phyloP scores from a whole-genome alignment of 202 grass and related monocot genomes.

The Setaria italica region DNA sequence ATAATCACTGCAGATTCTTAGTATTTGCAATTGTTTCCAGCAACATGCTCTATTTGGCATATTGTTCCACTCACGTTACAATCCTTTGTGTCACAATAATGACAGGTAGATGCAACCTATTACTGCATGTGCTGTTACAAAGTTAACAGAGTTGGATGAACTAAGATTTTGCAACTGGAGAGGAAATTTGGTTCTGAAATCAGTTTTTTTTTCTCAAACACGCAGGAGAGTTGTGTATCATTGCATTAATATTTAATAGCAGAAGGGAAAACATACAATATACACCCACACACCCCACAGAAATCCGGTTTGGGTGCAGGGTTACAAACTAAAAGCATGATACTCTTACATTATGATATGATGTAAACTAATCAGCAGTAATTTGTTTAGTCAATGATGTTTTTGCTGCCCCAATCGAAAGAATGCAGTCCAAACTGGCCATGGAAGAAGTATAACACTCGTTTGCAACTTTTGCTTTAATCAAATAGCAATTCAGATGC shows the following conservation, averaged over 20 bases:
- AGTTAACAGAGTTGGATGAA: constrained; percentile 38
- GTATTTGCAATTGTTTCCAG: constrained; percentile 2
- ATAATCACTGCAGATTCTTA: constrained; percentile 7
- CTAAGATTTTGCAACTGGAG: constrained; percentile 12
- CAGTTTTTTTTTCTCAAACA: background rate
- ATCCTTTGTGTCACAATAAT: constrained; percentile 28
- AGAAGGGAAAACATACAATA: background rate
- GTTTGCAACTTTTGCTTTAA: constrained; percentile 9
- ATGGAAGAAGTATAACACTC: background rate
- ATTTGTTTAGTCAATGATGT: constrained; percentile 21
- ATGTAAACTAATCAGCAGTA: constrained; percentile 1
- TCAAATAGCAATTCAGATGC: constrained; percentile 28
- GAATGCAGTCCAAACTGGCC: too few species aligned
- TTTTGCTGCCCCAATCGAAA: background rate
- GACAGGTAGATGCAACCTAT: constrained; percentile 20
- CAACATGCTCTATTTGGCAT: constrained; percentile 8
- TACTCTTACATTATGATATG: constrained; percentile 17
- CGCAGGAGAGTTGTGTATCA: background rate
- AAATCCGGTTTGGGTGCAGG: background rate
- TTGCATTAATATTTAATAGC: background rate
- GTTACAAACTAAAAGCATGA: constrained; percentile 14
- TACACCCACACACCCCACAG: background rate
- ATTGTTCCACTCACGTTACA: constrained; percentile 15
- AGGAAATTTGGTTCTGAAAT: background rate
- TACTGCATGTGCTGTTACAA: constrained; percentile 22